Evolutionary conservation across 305 asterid species (phyloP).

Genomic region (Salvia sclarea): DNA sequence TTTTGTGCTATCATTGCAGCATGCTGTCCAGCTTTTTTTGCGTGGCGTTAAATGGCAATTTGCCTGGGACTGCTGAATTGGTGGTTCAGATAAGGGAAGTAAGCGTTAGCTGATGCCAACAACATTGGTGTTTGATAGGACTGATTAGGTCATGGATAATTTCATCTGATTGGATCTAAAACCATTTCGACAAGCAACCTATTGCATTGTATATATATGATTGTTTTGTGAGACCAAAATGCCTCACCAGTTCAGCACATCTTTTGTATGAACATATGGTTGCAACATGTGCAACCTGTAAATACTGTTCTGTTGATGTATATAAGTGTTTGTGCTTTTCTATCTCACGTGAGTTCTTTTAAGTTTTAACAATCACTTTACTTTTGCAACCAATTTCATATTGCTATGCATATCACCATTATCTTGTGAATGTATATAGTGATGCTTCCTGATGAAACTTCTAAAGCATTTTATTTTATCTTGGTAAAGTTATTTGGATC

Average conservation of each 20-base stretch:
- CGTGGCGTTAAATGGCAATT: conserved; percentile 67
- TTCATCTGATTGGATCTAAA: conserved; percentile 54
- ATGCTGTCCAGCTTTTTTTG: conserved; percentile 70
- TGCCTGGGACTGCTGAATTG: conserved; percentile 83
- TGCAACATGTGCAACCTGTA: conserved; percentile 52
- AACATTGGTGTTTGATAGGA: conserved; percentile 68
- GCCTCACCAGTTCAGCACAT: conserved; percentile 39
- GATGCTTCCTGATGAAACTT: conserved; percentile 19
- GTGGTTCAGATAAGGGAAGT: conserved; percentile 84
- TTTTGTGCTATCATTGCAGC: conserved; percentile 82
- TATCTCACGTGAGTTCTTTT: conserved; percentile 30
- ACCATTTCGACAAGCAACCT: conserved; percentile 47
- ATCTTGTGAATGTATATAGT: conserved; percentile 6
- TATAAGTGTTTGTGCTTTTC: conserved; percentile 39
- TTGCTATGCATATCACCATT: conserved; percentile 26
- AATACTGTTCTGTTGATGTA: conserved; percentile 51
- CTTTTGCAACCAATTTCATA: conserved; percentile 27
- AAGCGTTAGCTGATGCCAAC: conserved; percentile 82
- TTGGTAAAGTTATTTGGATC: conserved; percentile 9
- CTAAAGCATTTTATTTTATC: conserved; percentile 12
- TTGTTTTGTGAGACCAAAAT: conserved; percentile 46
- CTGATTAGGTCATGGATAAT: conserved; percentile 58
- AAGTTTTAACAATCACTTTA: conserved; percentile 26
- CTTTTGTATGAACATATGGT: conserved; percentile 54
- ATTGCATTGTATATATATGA: conserved; percentile 50